Evolutionary conservation across 2,329 filamentous ascomycete species (phyloP).

Genomic region (Pseudopyricularia javanii): DNA sequence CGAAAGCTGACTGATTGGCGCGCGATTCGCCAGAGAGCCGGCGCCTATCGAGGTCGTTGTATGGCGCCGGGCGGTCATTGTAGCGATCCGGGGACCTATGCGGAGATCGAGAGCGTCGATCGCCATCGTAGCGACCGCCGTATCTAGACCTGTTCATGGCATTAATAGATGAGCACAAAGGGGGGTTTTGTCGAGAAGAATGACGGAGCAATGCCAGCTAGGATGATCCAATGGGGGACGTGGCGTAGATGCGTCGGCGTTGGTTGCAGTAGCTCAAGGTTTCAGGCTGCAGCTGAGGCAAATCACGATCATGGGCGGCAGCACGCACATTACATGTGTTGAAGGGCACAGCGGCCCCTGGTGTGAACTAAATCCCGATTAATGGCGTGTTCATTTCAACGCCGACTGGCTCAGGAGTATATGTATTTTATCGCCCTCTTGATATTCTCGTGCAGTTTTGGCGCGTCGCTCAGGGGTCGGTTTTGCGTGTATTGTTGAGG

Average conservation of each 20-base stretch:
- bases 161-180: background rate
- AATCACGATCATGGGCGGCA: background rate
- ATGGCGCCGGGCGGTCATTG: constrained; percentile 37
- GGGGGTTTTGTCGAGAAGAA: background rate
- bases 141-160: constrained; percentile 37
- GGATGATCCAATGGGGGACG: background rate
- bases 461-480: background rate
- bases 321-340: constrained; percentile 3
- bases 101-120: constrained; percentile 51
- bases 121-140: constrained; percentile 48
- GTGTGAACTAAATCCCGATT: background rate
- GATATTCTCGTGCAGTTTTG: background rate
- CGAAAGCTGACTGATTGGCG: constrained; percentile 46
- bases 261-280: background rate
- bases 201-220: background rate
- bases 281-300: background rate
- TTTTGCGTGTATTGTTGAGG: background rate
- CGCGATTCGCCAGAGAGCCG: constrained; percentile 50
- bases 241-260: background rate
- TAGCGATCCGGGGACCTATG: constrained; percentile 59
- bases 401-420: background rate
- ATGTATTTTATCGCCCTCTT: background rate
- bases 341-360: constrained; percentile 4
- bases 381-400: constrained; percentile 1
- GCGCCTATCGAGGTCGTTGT: constrained; percentile 55